Conservation (phyloP, 768 basidiomycete species). For the Boletus bicolor region DNA sequence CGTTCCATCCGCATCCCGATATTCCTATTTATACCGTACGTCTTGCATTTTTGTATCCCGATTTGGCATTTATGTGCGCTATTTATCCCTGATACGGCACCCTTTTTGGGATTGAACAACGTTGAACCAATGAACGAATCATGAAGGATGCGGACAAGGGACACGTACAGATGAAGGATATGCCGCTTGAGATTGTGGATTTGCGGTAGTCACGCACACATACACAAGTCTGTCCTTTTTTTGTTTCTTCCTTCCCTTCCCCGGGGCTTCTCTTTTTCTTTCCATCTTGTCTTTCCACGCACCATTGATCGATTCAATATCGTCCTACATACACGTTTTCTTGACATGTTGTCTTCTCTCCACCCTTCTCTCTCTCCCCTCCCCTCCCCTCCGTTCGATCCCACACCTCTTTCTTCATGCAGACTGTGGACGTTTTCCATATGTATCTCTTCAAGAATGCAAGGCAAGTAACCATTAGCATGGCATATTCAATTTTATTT, state of each 20-base stretch:
- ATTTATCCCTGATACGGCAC: not conserved
- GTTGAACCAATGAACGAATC: not conserved
- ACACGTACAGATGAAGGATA: slow-evolving; percentile 76
- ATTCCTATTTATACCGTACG: slow-evolving; percentile 82
- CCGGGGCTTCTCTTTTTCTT: not conserved
- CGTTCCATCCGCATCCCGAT: slow-evolving; percentile 86
- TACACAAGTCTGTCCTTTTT: not conserved
- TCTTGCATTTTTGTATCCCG: slow-evolving; percentile 8
- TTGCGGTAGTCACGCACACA: slow-evolving; percentile 41
- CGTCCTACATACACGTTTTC: not conserved
- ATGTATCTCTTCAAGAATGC: slow-evolving; percentile 9
- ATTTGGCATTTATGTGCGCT: not conserved
- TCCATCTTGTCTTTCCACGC: not conserved
- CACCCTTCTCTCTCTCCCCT: too few relatives aligned
- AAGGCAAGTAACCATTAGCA: slow-evolving; percentile 1
- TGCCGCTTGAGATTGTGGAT: slow-evolving; percentile 81
- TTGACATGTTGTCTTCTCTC: not conserved
- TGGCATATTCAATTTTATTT: not conserved
- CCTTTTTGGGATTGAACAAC: not conserved
- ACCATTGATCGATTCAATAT: not conserved
- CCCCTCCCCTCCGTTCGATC: not conserved
- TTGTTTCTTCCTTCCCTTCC: too few relatives aligned
- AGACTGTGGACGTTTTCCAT: slow-evolving; percentile 1
- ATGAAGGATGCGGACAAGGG: slow-evolving; percentile 78
- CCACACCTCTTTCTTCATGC: not conserved